Base-by-base conservation (phyloP, 2,329 filamentous ascomycete species). In the Aureobasidium sp. region DNA sequence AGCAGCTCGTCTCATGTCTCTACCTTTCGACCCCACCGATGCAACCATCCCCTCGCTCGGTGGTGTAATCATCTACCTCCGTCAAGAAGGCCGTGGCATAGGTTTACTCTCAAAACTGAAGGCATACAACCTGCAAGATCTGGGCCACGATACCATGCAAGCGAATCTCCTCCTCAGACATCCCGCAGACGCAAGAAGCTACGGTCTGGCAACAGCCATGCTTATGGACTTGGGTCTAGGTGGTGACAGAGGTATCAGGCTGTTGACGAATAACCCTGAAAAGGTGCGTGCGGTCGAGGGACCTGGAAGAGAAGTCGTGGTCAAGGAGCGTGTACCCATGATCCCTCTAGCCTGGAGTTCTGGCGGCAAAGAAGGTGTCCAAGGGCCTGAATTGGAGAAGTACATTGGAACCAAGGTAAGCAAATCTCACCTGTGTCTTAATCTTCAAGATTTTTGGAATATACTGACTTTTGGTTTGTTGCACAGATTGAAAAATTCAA, bases 111-210 rank as follows among this genome's bases (percentile, higher is more conserved):
- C 96, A 77, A 99, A 99, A 75, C 81, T 99, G 42, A 97, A 99
- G 76, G 94, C 94, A 5, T 99, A 99, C 75, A 99, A 99, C 71
- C 79, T 99, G 47, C 94, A 99, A 73, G 94, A 99, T 75, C 79
- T 99, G 29, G 94, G 94, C 0, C 92, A 89, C n/a, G 94, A 99
- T 75, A 99, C 94, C 0, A 95, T 97, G 39, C 91, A 99, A 76
- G 94, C 94, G 2, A 99, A 99, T 70, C 77, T 99, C 49, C 74
- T 97, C 27, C 79, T 99, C 45, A 81, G 94, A 48, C 94, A 99
- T 74, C 94, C 94, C 0, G 94, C 94, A 1, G 94, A 99, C 74
- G 94, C 94, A 24, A 81, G 94, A 60, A 96, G 90, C 68, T 99
- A 99, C 70, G 94, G 94, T 1, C 77, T 99, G n/a, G 94, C 94